A percentile compares a stretch with the other conserved stretches of the same genome.
phyloP scores from a whole-genome alignment of 2,329 filamentous ascomycete species.

The Aspergillus arachidicola region DNA sequence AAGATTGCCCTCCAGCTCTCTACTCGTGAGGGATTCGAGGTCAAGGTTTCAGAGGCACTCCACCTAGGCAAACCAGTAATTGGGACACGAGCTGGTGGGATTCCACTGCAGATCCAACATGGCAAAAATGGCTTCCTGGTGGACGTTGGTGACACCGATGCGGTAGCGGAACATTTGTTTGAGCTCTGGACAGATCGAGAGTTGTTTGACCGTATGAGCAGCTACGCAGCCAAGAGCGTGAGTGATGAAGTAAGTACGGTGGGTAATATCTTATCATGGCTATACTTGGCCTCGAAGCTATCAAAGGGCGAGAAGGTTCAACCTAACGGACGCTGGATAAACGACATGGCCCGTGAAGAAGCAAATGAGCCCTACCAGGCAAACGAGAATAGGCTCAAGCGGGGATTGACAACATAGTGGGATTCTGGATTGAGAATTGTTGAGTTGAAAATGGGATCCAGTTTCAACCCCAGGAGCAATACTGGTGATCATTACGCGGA shows the following conservation, averaged over 20 bases:
- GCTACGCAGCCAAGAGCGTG: constrained; percentile 49
- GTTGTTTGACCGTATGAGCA: constrained; percentile 65
- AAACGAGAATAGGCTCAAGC: neutral
- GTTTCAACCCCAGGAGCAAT: too few relatives aligned
- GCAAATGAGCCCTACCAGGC: neutral
- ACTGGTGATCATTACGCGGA: too few relatives aligned
- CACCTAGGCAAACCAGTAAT: constrained; percentile 1
- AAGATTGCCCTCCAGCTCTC: constrained; percentile 74
- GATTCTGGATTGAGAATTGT: too few relatives aligned
- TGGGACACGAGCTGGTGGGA: constrained; percentile 70
- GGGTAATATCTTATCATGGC: constrained; percentile 73
- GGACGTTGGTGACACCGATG: constrained; percentile 64
- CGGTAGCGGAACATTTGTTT: constrained; percentile 66
- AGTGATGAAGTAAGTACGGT: constrained; percentile 74
- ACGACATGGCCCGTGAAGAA: constrained; percentile 60
- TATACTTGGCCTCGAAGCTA: constrained; percentile 70
- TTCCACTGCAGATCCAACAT: constrained; percentile 73
- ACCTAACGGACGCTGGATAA: constrained; percentile 66
- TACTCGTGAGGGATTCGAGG: constrained; percentile 76
- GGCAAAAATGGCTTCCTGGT: constrained; percentile 71
- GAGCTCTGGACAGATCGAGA: constrained; percentile 64
- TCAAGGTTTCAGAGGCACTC: constrained; percentile 34
- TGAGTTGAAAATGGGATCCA: too few relatives aligned
- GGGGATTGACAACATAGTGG: neutral
- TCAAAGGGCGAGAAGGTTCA: constrained; percentile 57